Evolutionary conservation across 495 filamentous ascomycete genomes (phyloP).

Genomic region (Annulohypoxylon moriforme): DNA sequence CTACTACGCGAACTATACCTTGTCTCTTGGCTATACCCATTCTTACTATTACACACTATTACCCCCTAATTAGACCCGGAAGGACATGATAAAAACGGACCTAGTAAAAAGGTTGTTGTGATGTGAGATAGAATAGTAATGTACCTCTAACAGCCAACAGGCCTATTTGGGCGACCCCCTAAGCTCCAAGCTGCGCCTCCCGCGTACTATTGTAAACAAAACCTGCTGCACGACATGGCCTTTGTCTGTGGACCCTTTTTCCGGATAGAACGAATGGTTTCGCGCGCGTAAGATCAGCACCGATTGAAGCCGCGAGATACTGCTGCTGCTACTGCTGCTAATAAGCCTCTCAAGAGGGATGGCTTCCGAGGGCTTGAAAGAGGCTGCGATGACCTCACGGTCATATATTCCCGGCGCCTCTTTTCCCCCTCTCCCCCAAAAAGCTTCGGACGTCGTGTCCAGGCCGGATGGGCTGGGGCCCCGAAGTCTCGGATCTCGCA

Average conservation of each 20-base stretch:
- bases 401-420: conserved; percentile 14
- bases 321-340: neutral
- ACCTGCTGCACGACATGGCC: conserved; percentile 38
- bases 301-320: conserved; percentile 8
- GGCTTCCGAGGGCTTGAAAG: conserved; percentile 35
- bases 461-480: conserved; percentile 29
- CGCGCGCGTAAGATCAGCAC: conserved; percentile 24
- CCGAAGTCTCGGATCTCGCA: conserved; percentile 40
- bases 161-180: conserved; percentile 23
- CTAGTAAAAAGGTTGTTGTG: neutral
- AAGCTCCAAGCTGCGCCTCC: conserved; percentile 36
- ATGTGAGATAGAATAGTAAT: conserved; percentile 27
- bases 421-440: conserved; percentile 17
- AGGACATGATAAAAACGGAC: conserved; percentile 11
- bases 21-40: conserved; percentile 16
- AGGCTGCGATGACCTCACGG: conserved; percentile 26
- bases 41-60: conserved; percentile 16
- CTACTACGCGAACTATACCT: conserved; percentile 15
- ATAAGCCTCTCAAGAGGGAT: conserved; percentile 13
- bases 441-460: conserved; percentile 31
- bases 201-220: conserved; percentile 36
- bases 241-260: conserved; percentile 29
- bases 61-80: conserved; percentile 19
- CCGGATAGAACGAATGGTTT: conserved; percentile 37
- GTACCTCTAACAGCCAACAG: conserved; percentile 27